Percentiles rank a stretch among this genome's conserved stretches.
phyloP scores from a whole-genome alignment of 352 stramenopile species.

The Phytophthora kernoviae region DNA sequence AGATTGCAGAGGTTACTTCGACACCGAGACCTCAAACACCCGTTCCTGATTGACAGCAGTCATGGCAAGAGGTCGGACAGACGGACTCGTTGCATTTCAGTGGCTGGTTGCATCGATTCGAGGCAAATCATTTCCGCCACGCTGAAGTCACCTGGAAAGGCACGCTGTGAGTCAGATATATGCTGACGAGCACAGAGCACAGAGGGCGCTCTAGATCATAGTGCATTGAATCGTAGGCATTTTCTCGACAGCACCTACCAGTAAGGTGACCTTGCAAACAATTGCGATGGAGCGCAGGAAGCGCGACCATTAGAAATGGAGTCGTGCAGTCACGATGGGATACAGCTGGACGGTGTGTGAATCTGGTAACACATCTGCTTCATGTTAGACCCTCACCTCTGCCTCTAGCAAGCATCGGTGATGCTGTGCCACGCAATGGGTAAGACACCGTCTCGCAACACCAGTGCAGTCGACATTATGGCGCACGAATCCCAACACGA shows the following conservation, averaged over 20 bases:
- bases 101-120: neutral
- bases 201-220: no score
- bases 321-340: conserved; percentile 12
- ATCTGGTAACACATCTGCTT: conserved; percentile 19
- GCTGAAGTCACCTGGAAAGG: conserved; percentile 8
- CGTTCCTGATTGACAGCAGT: conserved; percentile 33
- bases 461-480: no score
- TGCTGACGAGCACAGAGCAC: no score
- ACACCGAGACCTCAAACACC: neutral
- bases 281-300: no score
- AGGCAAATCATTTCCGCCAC: conserved; percentile 5
- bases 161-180: conserved; percentile 1
- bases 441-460: no score
- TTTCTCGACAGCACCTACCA: no score
- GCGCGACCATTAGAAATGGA: conserved; percentile 22
- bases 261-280: no score
- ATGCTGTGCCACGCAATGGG: no score
- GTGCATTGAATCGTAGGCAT: no score
- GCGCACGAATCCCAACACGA: no score
- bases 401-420: no score
- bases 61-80: conserved; percentile 17
- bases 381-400: neutral
- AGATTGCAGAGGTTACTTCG: conserved; percentile 9
- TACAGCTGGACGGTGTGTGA: conserved; percentile 24
- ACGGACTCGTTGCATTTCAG: neutral